Evolutionary conservation across 805 yeast genomes (phyloP).

Genomic region (Saccharomyces kudriavzevii): DNA sequence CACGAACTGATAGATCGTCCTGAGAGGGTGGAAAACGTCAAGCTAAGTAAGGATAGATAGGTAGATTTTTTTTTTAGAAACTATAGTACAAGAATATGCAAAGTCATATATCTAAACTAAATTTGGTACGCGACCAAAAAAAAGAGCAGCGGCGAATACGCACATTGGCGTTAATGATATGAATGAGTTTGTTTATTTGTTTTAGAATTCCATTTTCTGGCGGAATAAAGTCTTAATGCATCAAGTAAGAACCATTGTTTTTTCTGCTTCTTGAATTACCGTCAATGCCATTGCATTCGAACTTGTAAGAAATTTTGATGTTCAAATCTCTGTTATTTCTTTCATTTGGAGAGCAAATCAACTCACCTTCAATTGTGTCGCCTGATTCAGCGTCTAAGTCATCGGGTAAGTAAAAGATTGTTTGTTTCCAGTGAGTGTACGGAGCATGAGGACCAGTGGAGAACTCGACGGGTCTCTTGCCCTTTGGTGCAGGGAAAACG

Average conservation of each 20-base stretch:
- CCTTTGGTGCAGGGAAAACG: constrained; percentile 57
- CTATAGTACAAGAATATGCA: background rate
- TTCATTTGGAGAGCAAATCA: constrained; percentile 69
- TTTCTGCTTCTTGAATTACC: constrained; percentile 44
- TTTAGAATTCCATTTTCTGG: background rate
- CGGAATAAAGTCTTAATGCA: constrained; percentile 42
- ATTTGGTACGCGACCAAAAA: background rate
- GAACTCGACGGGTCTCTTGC: constrained; percentile 56
- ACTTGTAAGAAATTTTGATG: constrained; percentile 55
- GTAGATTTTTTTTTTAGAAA: background rate
- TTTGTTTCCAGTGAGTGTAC: constrained; percentile 98
- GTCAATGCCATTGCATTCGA: constrained; percentile 37
- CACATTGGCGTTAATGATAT: background rate
- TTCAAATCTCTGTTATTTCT: constrained; percentile 85
- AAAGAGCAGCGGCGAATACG: background rate
- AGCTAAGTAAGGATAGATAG: background rate
- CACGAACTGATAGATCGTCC: background rate
- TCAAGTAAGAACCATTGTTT: constrained; percentile 59
- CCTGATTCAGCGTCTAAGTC: constrained; percentile 71
- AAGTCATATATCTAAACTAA: background rate
- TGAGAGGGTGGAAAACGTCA: background rate
- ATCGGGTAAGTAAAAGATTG: constrained; percentile 82
- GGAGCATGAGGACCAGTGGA: constrained; percentile 91
- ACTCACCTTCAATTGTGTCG: constrained; percentile 62
- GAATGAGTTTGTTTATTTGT: background rate